A percentile compares a stretch with the other conserved stretches of the same genome.
Evolutionary conservation across 495 filamentous ascomycete species (phyloP).

Genomic region (Xylaria scruposa): DNA sequence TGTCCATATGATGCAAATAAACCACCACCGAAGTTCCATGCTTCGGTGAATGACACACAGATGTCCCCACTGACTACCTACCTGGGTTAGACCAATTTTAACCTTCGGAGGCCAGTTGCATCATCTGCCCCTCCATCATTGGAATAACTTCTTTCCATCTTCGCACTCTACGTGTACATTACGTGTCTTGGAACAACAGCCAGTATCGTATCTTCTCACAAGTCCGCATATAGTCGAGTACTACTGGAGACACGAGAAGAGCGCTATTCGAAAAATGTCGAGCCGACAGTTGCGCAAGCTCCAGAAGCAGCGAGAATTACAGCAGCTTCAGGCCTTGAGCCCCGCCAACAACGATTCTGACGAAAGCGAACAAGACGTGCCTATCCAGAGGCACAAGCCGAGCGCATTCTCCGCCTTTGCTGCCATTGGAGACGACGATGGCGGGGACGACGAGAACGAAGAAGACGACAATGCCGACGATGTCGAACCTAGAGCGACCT

Average conservation of each 20-base stretch:
- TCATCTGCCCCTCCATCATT: conserved; percentile 17
- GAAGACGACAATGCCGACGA: conserved; percentile 39
- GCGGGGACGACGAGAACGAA: conserved; percentile 48
- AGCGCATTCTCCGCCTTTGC: conserved; percentile 59
- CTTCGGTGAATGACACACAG: conserved; percentile 1
- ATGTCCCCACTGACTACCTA: not conserved
- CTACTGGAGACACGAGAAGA: not conserved
- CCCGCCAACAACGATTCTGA: conserved; percentile 48
- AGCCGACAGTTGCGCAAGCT: conserved; percentile 80
- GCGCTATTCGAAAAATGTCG: conserved; percentile 65
- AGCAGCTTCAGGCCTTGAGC: conserved; percentile 37
- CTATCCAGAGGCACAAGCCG: conserved; percentile 41
- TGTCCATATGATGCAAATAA: not conserved
- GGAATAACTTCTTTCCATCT: not conserved
- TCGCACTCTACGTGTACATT: not conserved
- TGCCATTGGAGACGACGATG: conserved; percentile 45
- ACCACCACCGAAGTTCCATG: not conserved
- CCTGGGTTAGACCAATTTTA: not conserved
- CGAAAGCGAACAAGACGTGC: conserved; percentile 51
- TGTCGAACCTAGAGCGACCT: conserved; percentile 43
- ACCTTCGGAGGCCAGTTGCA: not conserved
- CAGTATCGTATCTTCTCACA: not conserved
- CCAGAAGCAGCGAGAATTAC: conserved; percentile 72
- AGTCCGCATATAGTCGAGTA: not conserved
- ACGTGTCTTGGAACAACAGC: not conserved